Evolutionary conservation across 345 rosid genomes (phyloP), one percentile per base, ranked within the genome.

Genomic region (Populus euphratica): DNA sequence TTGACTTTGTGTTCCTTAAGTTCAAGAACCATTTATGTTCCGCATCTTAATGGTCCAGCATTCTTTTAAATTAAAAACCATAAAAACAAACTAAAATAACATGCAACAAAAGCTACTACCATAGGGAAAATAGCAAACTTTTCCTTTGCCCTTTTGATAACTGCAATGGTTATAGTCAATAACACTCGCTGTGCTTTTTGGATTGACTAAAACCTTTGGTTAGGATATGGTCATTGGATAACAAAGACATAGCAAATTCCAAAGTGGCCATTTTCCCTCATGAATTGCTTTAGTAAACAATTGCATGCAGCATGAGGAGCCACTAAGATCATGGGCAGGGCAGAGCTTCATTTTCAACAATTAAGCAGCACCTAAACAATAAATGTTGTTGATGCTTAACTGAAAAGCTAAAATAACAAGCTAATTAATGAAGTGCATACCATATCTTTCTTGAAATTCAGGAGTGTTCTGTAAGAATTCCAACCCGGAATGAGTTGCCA

Each of bases 401-500:
- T 2, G 2, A 38, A 21, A 43, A 74, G 66, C 29, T 4, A 66
- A 70, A 68, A 70, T 49, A 5, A 29, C 13, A 33, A n/a, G 50
- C 16, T 27, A 39, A 27, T 39, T 2, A 11, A 43, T 41, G 33
- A 67, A 64, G 72, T 77, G 79, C 86, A 35, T 85, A 93, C 99
- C 93, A 71, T 96, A 96, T 93, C 93, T 89, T 85, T 96, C 93
- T 86, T 90, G 98, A 82, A 90, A 91, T 79, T 93, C 97, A 72
- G 96, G 97, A 31, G 92, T 87, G 77, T 77, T 85, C 54, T 83
- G 86, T 73, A 91, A 83, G 82, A 93, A 91, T 79, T 96, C 93
- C 84, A 96, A 82, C 65, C 97, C 98, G 18, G 93, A 92, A 88
- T 96, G 99, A 69, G 91, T 82, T 68, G 85, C 85, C 85, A 96